These are phyloP conservation scores for Hura crepitans DNA, from an alignment of 441 rosid genomes.

Conservation along the genomic window DNA sequence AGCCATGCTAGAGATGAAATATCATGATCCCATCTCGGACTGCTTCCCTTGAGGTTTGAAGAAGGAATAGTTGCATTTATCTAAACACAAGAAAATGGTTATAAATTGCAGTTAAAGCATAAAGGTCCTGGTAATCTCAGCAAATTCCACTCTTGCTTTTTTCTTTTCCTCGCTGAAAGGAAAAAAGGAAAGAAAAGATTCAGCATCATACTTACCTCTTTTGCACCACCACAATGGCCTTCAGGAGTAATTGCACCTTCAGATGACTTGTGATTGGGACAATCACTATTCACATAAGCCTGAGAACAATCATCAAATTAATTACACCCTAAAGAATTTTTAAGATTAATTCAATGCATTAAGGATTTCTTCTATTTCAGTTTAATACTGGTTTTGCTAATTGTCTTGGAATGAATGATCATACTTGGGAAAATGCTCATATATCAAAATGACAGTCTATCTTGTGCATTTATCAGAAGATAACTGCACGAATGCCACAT, in stretches of 20 bases:
- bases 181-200: background rate
- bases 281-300: slow-evolving; percentile 1
- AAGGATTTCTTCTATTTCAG: background rate
- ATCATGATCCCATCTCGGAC: slow-evolving; percentile 16
- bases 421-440: too few relatives aligned
- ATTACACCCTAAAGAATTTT: too few relatives aligned
- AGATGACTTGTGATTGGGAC: background rate
- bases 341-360: too few relatives aligned
- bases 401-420: too few relatives aligned
- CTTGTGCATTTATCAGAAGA: too few relatives aligned
- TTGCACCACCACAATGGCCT: background rate
- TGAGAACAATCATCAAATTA: background rate
- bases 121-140: background rate
- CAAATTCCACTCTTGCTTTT: too few relatives aligned
- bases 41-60: slow-evolving; percentile 12
- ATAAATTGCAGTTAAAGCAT: background rate
- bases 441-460: too few relatives aligned
- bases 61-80: slow-evolving; percentile 7
- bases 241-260: background rate
- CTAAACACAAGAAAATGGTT: background rate
- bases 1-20: slow-evolving; percentile 23
- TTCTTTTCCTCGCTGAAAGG: background rate
- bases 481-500: too few relatives aligned
- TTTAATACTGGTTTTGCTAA: background rate
- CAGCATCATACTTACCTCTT: background rate